A percentile compares a stretch with the other conserved stretches of the same genome.
These are phyloP conservation scores for Tetraselmis chui DNA, from an alignment of 139 green algal genomes.

Conservation along the genomic window DNA sequence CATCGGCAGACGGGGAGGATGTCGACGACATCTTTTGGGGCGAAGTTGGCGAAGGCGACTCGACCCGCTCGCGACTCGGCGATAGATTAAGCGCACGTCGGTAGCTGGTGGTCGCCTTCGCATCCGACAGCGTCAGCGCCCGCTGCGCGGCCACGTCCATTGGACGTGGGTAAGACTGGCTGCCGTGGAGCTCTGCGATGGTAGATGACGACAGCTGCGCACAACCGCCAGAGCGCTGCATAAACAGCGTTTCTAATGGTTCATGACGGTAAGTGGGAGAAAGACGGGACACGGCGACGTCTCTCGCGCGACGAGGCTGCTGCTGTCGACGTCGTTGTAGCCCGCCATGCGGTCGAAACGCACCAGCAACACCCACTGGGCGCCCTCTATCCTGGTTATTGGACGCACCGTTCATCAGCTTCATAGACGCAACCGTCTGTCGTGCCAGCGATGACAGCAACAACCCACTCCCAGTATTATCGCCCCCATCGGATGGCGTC, in stretches of 20 bases:
- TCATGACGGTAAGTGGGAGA: no score
- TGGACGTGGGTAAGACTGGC: not conserved
- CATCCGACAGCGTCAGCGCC: not conserved
- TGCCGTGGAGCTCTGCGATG: no score
- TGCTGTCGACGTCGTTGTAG: not conserved
- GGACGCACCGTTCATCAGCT: not conserved
- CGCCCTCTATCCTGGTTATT: not conserved
- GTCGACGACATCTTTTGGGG: no score
- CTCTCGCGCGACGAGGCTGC: not conserved
- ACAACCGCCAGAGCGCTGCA: no score
- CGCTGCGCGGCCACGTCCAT: not conserved
- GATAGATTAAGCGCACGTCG: no score
- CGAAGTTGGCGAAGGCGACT: no score
- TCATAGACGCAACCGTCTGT: not conserved
- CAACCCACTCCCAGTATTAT: not conserved
- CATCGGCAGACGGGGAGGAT: no score
- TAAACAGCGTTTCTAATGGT: no score
- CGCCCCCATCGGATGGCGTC: no score
- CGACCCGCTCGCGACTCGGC: no score
- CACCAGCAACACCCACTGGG: not conserved
- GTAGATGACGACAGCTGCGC: no score
- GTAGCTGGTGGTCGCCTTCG: not conserved
- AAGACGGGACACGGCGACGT: no score
- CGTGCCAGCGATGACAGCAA: not conserved
- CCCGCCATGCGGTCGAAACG: not conserved